Percentiles rank a stretch among this genome's conserved stretches.
Conservation (phyloP, 2,329 filamentous ascomycete genomes). For the Beauveria asiatica region DNA sequence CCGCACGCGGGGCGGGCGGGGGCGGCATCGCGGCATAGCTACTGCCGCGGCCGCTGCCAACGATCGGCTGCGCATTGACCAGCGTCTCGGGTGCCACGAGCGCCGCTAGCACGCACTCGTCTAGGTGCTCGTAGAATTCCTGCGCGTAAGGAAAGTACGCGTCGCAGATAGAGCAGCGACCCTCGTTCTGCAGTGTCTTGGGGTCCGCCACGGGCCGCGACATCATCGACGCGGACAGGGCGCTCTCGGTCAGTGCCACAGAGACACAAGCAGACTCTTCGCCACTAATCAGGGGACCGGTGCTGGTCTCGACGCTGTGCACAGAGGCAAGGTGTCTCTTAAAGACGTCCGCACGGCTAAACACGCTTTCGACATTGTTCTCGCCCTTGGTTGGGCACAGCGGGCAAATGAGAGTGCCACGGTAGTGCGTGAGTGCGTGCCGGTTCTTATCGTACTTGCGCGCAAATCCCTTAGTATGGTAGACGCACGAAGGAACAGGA, state of each 20-base stretch:
- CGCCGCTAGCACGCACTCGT: constrained; percentile 53
- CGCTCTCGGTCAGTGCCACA: not conserved
- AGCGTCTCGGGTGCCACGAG: constrained; percentile 35
- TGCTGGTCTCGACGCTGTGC: constrained; percentile 65
- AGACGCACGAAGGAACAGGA: constrained; percentile 6
- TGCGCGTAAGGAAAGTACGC: constrained; percentile 75
- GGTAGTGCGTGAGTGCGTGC: constrained; percentile 93
- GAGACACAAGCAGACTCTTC: not conserved
- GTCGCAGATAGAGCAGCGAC: constrained; percentile 80
- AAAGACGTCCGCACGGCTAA: constrained; percentile 95
- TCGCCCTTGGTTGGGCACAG: constrained; percentile 89
- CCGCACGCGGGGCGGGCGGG: not conserved
- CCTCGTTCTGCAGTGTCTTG: constrained; percentile 7
- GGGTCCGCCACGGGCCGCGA: constrained; percentile 5
- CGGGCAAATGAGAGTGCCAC: constrained; percentile 94
- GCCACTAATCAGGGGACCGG: not conserved
- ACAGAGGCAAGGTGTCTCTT: constrained; percentile 90
- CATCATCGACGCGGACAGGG: not conserved
- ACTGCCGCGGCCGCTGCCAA: not conserved
- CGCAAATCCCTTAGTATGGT: constrained; percentile 11
- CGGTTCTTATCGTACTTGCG: constrained; percentile 88
- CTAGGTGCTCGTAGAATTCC: constrained; percentile 95
- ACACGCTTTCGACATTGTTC: constrained; percentile 63
- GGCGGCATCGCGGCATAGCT: constrained; percentile 3
- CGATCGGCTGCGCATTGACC: not conserved